Evolutionary conservation across 2,329 filamentous ascomycete species (phyloP), one percentile per base, ranked within the genome.

Genomic region (Iodosphaeria phyllophila): DNA sequence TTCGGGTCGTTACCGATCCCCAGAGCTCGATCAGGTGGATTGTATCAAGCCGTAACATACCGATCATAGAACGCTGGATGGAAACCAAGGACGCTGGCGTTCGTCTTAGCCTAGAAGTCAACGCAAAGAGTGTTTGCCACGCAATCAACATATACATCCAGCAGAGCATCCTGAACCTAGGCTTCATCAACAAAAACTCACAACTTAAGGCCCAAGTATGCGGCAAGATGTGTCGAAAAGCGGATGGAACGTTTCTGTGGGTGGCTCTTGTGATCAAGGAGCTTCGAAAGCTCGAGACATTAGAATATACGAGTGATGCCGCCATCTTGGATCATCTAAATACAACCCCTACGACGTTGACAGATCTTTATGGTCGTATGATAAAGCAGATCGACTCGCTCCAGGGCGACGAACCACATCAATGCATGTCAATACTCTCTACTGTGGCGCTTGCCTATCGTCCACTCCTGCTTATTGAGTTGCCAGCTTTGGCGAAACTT

Each of bases 31-130:
- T 51, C 12, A 58, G 54, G 33, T 59, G 48, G 51, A 30, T 59
- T 16, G 30, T 57, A 3, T 52, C 52, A 3, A 59, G 55, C 32
- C 52, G 55, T 10, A 53, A 55, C 30, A n/a, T n/a, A n/a, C n/a
- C n/a, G n/a, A n/a, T n/a, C n/a, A n/a, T n/a, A n/a, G n/a, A n/a
- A n/a, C n/a, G n/a, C n/a, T 39, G 31, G 43, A 35, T 34, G 3
- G 19, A 30, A 4, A 58, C 60, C 22, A 37, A 53, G 29, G 28
- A 43, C 18, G 29, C 23, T 1, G 18, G 25, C 4, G 18, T 44
- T 5, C 41, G 23, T 8, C 33, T 58, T 0, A 35, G 33, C 20
- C 44, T 56, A 4, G 48, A 59, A 30, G 29, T 54, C 0, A 55
- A 56, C 22, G 26, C 30, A 12, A 26, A 40, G 4, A 38, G 34